phyloP scores from a whole-genome alignment of 176 grass and related monocot genomes.

The Hordeum marinum region DNA sequence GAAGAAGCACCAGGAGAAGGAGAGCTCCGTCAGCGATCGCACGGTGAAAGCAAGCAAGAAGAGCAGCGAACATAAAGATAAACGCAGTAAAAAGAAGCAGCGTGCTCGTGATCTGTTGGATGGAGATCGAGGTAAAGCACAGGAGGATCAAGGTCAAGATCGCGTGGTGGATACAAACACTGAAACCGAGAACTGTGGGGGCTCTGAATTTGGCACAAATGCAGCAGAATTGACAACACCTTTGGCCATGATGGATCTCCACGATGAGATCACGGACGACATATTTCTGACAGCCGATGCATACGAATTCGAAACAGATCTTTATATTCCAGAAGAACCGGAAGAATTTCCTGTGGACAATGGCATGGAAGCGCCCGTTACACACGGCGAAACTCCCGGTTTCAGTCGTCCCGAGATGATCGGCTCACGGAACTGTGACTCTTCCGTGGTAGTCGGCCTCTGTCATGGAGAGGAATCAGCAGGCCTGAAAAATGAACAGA shows the following conservation, averaged over 20 bases:
- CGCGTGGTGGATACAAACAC: neutral
- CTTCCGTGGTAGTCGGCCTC: neutral
- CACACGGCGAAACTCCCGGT: neutral
- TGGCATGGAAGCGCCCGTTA: neutral
- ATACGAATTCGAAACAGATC: constrained; percentile 29
- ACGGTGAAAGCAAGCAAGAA: neutral
- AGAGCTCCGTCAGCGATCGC: neutral
- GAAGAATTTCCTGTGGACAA: constrained; percentile 3
- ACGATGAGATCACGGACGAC: constrained; percentile 30
- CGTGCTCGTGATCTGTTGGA: neutral
- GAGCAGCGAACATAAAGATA: neutral
- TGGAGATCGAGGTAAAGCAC: neutral
- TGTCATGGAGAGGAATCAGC: neutral
- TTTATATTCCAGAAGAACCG: neutral
- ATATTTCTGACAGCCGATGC: constrained; percentile 39
- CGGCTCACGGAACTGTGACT: neutral
- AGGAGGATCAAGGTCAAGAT: too few relatives aligned
- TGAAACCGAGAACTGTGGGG: neutral
- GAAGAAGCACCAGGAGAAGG: constrained; percentile 29
- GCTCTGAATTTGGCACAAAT: neutral
- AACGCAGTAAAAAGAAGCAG: constrained; percentile 7
- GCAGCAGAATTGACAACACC: neutral
- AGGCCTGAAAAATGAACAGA: constrained; percentile 8
- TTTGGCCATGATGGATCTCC: constrained; percentile 29
- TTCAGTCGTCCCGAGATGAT: neutral